phyloP scores from a whole-genome alignment of 2,329 filamentous ascomycete species.

The Endoconidiophora laricicola region DNA sequence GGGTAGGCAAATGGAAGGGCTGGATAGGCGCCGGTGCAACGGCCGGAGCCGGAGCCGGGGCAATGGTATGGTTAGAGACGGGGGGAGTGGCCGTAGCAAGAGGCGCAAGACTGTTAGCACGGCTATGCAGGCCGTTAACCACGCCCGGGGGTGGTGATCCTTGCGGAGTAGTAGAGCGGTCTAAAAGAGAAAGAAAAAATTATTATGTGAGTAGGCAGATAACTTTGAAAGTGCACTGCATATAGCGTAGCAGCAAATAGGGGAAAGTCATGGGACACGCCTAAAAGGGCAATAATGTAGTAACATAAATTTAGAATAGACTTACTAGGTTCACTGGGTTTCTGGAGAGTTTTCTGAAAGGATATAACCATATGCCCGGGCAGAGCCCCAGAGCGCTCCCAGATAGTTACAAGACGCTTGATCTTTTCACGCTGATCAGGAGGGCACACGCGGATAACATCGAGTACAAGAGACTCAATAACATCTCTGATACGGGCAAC shows the following conservation, averaged over 20 bases:
- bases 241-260: not conserved
- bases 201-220: constrained; percentile 2
- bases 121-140: constrained; percentile 23
- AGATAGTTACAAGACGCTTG: constrained; percentile 84
- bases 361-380: constrained; percentile 59
- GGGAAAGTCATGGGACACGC: not conserved
- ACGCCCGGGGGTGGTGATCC: constrained; percentile 39
- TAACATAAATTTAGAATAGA: constrained; percentile 13
- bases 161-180: constrained; percentile 54
- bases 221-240: not conserved
- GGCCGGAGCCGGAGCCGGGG: constrained; percentile 18
- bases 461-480: constrained; percentile 85
- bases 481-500: constrained; percentile 94
- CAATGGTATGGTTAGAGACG: constrained; percentile 15
- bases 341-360: constrained; percentile 65
- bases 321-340: constrained; percentile 48
- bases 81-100: constrained; percentile 22
- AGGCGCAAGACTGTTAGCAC: constrained; percentile 14
- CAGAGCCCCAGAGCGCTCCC: constrained; percentile 91
- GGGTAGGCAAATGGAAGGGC: not conserved
- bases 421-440: constrained; percentile 96
- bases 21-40: constrained; percentile 22
- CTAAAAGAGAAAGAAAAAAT: constrained; percentile 23
- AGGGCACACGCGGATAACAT: constrained; percentile 76
- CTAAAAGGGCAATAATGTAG: not conserved